phyloP scores from a whole-genome alignment of 2,329 filamentous ascomycete genomes.

The Phialocephala sp. region DNA sequence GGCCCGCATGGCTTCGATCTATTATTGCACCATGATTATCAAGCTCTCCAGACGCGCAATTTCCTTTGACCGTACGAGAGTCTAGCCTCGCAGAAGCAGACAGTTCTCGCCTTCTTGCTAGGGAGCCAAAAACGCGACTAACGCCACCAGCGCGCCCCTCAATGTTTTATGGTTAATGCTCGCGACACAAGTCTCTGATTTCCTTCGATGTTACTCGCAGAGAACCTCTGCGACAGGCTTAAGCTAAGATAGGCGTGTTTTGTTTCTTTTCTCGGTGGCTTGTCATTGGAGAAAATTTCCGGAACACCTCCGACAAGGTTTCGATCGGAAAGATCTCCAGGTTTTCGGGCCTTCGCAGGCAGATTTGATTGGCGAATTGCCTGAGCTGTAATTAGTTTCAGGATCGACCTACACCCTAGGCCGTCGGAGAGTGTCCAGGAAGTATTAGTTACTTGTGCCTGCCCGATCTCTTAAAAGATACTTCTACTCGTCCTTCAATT shows the following conservation, averaged over 20 bases:
- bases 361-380: neutral
- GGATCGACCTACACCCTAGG: neutral
- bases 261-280: neutral
- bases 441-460: neutral
- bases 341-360: neutral
- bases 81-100: neutral
- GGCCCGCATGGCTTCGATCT: neutral
- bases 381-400: neutral
- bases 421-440: neutral
- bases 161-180: neutral
- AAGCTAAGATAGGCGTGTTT: neutral
- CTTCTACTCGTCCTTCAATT: neutral
- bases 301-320: neutral
- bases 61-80: neutral
- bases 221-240: neutral
- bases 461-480: neutral
- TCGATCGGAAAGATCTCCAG: conserved; percentile 1
- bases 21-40: neutral
- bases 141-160: neutral
- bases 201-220: neutral
- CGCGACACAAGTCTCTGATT: conserved; percentile 1
- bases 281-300: conserved; percentile 5
- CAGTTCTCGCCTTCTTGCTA: neutral
- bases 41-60: neutral
- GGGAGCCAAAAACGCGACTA: neutral